Evolutionary conservation across 441 rosid genomes (phyloP).

Genomic region (Erodium texanum): DNA sequence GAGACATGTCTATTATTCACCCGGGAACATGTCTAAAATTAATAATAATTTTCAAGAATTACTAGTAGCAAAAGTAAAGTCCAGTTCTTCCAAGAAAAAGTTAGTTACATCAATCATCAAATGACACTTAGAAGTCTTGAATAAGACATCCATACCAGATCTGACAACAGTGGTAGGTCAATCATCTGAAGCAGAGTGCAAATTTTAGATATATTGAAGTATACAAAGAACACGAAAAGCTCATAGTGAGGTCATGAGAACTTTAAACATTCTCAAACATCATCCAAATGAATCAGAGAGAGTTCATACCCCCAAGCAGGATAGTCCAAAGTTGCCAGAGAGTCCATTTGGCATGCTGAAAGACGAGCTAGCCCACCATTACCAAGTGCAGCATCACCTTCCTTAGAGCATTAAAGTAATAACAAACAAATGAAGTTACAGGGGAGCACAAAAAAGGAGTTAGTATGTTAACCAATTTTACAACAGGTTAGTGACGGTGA

Average conservation of each 20-base stretch:
- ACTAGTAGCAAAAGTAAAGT: too few species aligned
- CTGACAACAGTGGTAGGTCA: background rate
- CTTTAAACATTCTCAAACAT: background rate
- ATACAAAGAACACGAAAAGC: conserved; percentile 1
- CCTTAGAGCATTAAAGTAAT: conserved; percentile 13
- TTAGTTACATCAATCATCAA: background rate
- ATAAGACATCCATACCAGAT: background rate
- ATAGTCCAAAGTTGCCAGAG: conserved; percentile 22
- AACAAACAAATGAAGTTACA: background rate
- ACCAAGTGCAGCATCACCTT: conserved; percentile 26
- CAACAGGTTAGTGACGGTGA: background rate
- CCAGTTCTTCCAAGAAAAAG: background rate
- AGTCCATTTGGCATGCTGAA: conserved; percentile 20
- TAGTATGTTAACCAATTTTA: background rate
- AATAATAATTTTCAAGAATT: too few species aligned
- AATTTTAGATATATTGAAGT: background rate
- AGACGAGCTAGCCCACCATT: conserved; percentile 24
- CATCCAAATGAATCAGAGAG: conserved; percentile 5
- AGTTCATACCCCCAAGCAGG: conserved; percentile 22
- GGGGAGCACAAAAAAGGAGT: background rate
- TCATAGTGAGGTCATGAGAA: background rate
- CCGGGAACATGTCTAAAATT: background rate
- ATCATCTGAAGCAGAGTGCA: conserved; percentile 2
- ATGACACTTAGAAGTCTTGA: background rate
- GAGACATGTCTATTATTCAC: background rate